Percentiles rank a stretch among this genome's conserved stretches.
Evolutionary conservation across 2,329 filamentous ascomycete genomes (phyloP).

Genomic region (Fulvia fulva): DNA sequence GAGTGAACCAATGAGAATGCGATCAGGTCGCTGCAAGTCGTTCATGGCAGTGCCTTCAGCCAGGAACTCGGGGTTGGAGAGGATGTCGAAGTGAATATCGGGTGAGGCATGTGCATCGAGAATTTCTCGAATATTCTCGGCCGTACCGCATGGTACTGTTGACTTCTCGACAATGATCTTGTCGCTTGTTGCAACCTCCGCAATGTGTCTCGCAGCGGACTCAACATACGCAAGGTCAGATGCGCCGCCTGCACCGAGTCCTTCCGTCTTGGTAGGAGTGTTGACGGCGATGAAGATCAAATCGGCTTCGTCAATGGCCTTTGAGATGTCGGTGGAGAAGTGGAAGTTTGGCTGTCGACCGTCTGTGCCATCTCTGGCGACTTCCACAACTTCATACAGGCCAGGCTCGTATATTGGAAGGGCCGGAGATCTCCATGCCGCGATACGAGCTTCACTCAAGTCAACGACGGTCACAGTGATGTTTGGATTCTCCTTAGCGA

Average conservation of each 20-base stretch:
- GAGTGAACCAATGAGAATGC: constrained; percentile 69
- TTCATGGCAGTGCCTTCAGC: constrained; percentile 72
- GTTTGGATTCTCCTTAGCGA: constrained; percentile 68
- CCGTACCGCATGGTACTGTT: constrained; percentile 73
- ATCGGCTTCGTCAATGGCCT: constrained; percentile 63
- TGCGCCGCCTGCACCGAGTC: constrained; percentile 65
- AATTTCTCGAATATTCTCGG: constrained; percentile 64
- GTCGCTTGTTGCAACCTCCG: constrained; percentile 60
- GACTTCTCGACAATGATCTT: constrained; percentile 79
- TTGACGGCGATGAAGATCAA: constrained; percentile 74
- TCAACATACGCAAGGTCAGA: constrained; percentile 72
- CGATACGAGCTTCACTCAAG: constrained; percentile 60
- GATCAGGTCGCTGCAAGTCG: constrained; percentile 66
- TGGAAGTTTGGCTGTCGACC: constrained; percentile 61
- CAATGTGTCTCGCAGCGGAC: constrained; percentile 64
- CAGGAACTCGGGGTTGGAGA: constrained; percentile 79
- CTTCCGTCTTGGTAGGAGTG: constrained; percentile 70
- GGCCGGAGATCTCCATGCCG: constrained; percentile 67
- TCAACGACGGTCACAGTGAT: constrained; percentile 73
- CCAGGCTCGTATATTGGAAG: constrained; percentile 75
- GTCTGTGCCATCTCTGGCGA: constrained; percentile 49
- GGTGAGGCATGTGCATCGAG: constrained; percentile 56
- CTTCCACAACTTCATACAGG: constrained; percentile 62
- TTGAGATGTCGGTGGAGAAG: constrained; percentile 66
- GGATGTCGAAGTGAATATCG: constrained; percentile 65